Evolutionary conservation across 2,329 filamentous ascomycete species (phyloP), one percentile per base, ranked within the genome.

Genomic region (Colletotrichum musae): DNA sequence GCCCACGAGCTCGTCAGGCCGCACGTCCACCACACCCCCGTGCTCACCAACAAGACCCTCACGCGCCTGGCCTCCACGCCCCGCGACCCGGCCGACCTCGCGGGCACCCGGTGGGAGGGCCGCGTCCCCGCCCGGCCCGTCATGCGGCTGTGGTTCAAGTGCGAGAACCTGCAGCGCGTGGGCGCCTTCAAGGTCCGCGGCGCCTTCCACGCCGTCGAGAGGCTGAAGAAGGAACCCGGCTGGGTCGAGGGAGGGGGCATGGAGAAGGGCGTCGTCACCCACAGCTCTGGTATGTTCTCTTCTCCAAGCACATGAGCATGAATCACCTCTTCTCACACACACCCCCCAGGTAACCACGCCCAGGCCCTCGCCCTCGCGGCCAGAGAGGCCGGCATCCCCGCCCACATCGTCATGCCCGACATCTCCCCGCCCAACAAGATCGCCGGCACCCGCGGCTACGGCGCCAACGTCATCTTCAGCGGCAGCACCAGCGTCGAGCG

Each of bases 151-250:
- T 96, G 93, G 84, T 97, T 98, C 88, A 98, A 98, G 84, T 97
- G 94, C 80, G 95, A 98, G 85, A 98, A 98, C 80, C 84, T 94
- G 68, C 96, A 98, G 84, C 90, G 91, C 64, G 90, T 97, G 63
- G 96, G 95, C 59, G 95, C 95, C 1, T 98, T 98, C 85, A 98
- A 98, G 83, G 92, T 91, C 16, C 86, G 95, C 6, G 96, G 95
- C 5, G 95, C 95, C 0, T 98, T 97, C 74, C 94, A 98, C 80
- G 94, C 95, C 0, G 78, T 97, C 45, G 87, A 90, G 75, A 82
- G 92, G 65, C 81, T 97, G 76, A 89, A 92, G 77, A 80, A 78
- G 72, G 87, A 91, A 74, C 82, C 86, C 5, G 90, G 88, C 1
- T 88, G 88, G 81, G 85, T 91, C 45, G 88, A 89, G 72, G 86